Percentiles rank a stretch among this genome's conserved stretches.
phyloP scores from a whole-genome alignment of 2,329 filamentous ascomycete genomes.

The Orbilia blumenaviensis region DNA sequence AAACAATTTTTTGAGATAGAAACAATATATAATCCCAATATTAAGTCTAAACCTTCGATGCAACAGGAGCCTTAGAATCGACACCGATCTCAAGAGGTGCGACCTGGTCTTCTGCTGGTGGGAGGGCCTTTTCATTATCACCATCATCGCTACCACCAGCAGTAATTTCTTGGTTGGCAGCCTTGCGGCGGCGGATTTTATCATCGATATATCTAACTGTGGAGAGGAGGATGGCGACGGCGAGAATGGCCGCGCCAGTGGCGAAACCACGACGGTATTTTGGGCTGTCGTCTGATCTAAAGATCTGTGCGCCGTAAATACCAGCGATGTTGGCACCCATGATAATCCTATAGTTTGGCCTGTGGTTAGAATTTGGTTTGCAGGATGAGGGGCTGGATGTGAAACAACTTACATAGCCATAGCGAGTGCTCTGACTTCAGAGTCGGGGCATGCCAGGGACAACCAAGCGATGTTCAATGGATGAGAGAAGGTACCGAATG shows the following conservation, averaged over 20 bases:
- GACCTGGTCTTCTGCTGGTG: conserved; percentile 25
- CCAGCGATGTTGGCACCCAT: conserved; percentile 72
- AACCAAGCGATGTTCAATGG: conserved; percentile 71
- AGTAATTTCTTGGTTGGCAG: conserved; percentile 27
- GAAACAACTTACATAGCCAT: conserved; percentile 66
- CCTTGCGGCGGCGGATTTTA: conserved; percentile 55
- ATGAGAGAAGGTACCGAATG: conserved; percentile 67
- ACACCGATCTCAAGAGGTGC: conserved; percentile 16
- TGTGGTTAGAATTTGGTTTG: background rate
- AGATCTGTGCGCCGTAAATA: conserved; percentile 71
- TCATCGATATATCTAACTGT: conserved; percentile 64
- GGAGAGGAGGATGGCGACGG: conserved; percentile 63
- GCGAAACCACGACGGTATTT: conserved; percentile 66
- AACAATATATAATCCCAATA: background rate
- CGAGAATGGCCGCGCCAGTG: conserved; percentile 63
- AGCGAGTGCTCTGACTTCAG: conserved; percentile 68
- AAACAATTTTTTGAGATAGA: background rate
- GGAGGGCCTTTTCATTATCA: conserved; percentile 30
- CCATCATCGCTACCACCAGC: conserved; percentile 31
- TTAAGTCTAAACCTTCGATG: conserved; percentile 9
- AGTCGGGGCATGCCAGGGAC: conserved; percentile 67
- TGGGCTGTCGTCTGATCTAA: conserved; percentile 66
- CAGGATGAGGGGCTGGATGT: background rate
- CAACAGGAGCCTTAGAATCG: conserved; percentile 11
- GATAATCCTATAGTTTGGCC: conserved; percentile 63